A percentile compares a stretch with the other conserved stretches of the same genome.
Conservation (phyloP, 192 early-diverging fungal genomes). For the Podila horticola region DNA sequence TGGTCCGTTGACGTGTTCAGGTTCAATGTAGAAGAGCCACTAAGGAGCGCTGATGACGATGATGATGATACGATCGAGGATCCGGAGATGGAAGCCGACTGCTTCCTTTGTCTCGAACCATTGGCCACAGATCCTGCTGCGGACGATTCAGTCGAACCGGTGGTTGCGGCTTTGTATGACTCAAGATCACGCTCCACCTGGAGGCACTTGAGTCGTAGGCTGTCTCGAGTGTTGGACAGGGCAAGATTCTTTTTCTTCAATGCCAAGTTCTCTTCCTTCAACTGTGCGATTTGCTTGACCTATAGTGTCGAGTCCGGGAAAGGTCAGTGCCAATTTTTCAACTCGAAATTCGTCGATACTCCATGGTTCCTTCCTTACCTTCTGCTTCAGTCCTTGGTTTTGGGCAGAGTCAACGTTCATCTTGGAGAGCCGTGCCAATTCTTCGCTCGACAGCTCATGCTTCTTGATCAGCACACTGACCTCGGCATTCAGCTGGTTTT, state of each 20-base stretch:
- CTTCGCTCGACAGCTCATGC: slow-evolving; percentile 10
- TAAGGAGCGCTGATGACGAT: slow-evolving; percentile 6
- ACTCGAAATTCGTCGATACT: not conserved
- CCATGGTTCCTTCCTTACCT: slow-evolving; percentile 11
- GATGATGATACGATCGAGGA: slow-evolving; percentile 23
- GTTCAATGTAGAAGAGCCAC: slow-evolving; percentile 2
- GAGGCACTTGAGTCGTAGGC: slow-evolving; percentile 33
- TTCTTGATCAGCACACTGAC: slow-evolving; percentile 46
- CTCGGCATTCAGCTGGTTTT: slow-evolving; percentile 39
- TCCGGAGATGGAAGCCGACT: not conserved
- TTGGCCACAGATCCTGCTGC: not conserved
- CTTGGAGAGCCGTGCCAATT: slow-evolving; percentile 41
- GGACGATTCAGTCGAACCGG: not conserved
- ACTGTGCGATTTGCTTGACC: slow-evolving; percentile 36
- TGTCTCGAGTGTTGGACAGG: slow-evolving; percentile 41
- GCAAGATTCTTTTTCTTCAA: slow-evolving; percentile 42
- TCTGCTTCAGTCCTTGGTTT: slow-evolving; percentile 37
- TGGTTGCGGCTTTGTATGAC: slow-evolving; percentile 27
- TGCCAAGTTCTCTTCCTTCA: slow-evolving; percentile 37
- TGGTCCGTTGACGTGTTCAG: not conserved
- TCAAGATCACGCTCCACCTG: slow-evolving; percentile 42
- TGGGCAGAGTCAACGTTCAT: slow-evolving; percentile 47
- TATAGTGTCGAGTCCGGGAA: not conserved
- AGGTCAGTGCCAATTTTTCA: not conserved
- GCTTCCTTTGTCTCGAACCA: not conserved